Base-by-base conservation (phyloP, 2,329 filamentous ascomycete species). In the Colletotrichum sp. region DNA sequence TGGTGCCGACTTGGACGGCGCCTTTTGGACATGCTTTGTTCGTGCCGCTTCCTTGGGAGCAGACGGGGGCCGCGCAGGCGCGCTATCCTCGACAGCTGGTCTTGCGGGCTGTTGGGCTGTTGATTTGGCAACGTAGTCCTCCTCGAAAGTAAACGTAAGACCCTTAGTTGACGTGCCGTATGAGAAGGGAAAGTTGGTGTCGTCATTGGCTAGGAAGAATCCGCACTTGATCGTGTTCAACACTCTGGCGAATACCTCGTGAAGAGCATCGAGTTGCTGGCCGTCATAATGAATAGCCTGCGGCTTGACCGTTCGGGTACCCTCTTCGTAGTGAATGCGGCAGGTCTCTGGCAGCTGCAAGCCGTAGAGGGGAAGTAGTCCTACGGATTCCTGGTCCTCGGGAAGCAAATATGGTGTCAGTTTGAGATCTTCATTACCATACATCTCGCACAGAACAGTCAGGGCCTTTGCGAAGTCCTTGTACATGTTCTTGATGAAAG, bases 181-280 rank as follows among this genome's bases (percentile, higher is more conserved):
- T 24, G 74, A 66, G 28, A 71, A 75, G 3, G 74, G 74, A n/a
- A 76, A 76, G 18, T 61, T 48, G 13, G 64, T 60, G 7, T 76
- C 74, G 26, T 87, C 86, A 58, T 86, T 84, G 13, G 86, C 86
- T 57, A 91, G 80, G 70, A 88, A 86, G 61, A 88, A 85, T 18
- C 87, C 89, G 76, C 88, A 89, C 65, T 85, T 86, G 16, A 90
- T 82, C 63, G 88, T 85, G 64, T 90, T 88, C 63, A 90, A 81
- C 15, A 88, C 86, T 38, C 89, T 86, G 73, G 87, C 88, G 71
- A 87, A 75, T 26, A 52, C 73, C 48, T 77, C 76, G 36, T 65
- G 38, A 8, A 70, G 71, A 32, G 34, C 21, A 43, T 68, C 36
- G 12, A 72, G 57, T 9, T 36, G 58, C 58, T 61, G 55, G 16